Conservation (phyloP, 768 basidiomycete genomes). For the Fomitopsis pulvina region DNA sequence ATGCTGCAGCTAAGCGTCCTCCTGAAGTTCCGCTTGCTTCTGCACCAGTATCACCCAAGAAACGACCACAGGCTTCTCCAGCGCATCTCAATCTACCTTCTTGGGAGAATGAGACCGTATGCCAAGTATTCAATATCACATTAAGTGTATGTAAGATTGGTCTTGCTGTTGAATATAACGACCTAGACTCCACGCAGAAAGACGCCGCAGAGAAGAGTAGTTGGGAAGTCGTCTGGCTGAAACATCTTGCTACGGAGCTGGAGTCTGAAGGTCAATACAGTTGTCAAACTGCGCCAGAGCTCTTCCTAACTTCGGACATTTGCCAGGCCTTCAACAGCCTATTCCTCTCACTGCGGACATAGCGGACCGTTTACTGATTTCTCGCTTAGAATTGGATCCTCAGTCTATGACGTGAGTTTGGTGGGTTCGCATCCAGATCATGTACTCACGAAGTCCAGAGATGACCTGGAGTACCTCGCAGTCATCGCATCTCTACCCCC, state of each 20-base stretch:
- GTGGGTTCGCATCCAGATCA: not conserved
- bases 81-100: conserved; percentile 44
- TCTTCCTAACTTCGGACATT: not conserved
- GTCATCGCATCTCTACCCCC: conserved; percentile 73
- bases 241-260: conserved; percentile 64
- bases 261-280: conserved; percentile 38
- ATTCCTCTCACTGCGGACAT: conserved; percentile 49
- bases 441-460: conserved; percentile 31
- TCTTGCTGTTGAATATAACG: not conserved
- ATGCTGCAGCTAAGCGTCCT: conserved; percentile 22
- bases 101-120: conserved; percentile 75
- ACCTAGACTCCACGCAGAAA: conserved; percentile 32
- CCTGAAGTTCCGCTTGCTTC: conserved; percentile 22
- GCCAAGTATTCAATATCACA: conserved; percentile 68
- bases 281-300: not conserved
- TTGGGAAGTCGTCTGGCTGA: conserved; percentile 80
- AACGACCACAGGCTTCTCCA: conserved; percentile 32
- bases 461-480: conserved; percentile 68
- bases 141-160: conserved; percentile 53
- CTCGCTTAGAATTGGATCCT: conserved; percentile 77
- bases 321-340: conserved; percentile 24
- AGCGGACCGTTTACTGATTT: conserved; percentile 74
- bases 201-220: conserved; percentile 50
- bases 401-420: conserved; percentile 57
- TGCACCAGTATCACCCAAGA: conserved; percentile 36